Evolutionary conservation across 495 filamentous ascomycete genomes (phyloP).

Genomic region (Hypoxylon subgilvum): DNA sequence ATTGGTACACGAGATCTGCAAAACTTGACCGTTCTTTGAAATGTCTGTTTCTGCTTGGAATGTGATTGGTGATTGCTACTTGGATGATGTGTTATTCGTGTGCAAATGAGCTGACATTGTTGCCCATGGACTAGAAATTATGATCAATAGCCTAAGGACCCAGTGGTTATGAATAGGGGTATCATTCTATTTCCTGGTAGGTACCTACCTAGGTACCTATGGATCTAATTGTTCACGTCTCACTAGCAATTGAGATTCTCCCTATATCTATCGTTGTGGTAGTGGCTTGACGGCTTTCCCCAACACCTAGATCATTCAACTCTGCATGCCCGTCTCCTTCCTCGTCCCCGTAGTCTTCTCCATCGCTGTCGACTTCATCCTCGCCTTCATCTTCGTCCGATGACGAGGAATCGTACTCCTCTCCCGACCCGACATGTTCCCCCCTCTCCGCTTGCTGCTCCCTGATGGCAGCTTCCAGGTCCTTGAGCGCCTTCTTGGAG

Average conservation of each 20-base stretch:
- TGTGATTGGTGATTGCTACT: no score
- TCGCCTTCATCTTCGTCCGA: constrained; percentile 37
- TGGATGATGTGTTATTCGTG: no score
- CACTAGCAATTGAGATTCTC: constrained; percentile 21
- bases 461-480: constrained; percentile 87
- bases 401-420: constrained; percentile 44
- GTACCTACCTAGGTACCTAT: background rate
- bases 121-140: no score
- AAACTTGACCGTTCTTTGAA: no score
- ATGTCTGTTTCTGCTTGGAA: background rate
- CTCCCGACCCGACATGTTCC: constrained; percentile 48
- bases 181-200: constrained; percentile 23
- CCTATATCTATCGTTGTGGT: constrained; percentile 15
- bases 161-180: constrained; percentile 11
- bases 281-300: no score
- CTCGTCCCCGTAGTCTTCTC: constrained; percentile 7
- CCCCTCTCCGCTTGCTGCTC: constrained; percentile 55
- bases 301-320: no score
- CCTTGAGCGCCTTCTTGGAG: constrained; percentile 92
- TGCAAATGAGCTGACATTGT: no score
- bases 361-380: constrained; percentile 14
- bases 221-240: constrained; percentile 16
- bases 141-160: background rate
- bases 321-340: background rate
- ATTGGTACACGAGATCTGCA: no score